These are phyloP conservation scores for Baudoinia panamericana DNA, from an alignment of 495 filamentous ascomycete species.

Conservation along the genomic window DNA sequence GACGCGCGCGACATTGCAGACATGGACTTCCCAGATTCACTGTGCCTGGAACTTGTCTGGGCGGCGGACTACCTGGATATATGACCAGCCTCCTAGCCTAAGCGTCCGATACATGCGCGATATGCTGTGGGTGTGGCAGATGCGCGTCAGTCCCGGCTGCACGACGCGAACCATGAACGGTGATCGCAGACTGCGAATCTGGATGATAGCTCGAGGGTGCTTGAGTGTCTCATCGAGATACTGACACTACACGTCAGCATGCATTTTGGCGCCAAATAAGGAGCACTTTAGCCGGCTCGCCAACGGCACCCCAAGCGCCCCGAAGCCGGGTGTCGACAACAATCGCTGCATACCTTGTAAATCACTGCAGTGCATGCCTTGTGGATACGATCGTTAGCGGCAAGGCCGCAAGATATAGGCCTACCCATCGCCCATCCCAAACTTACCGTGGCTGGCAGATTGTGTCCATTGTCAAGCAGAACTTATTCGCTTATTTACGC, in stretches of 20 bases:
- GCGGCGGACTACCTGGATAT: constrained; percentile 55
- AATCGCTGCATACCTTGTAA: constrained; percentile 1
- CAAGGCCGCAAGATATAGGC: no score
- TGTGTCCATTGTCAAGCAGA: constrained; percentile 7
- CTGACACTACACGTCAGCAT: constrained; percentile 4
- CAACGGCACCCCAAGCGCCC: constrained; percentile 8
- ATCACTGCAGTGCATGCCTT: constrained; percentile 8
- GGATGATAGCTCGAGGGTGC: no score
- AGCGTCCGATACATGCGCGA: no score
- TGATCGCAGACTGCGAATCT: no score
- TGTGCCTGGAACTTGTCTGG: constrained; percentile 71
- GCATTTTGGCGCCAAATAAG: constrained; percentile 8
- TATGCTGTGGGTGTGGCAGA: no score
- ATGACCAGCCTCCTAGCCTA: neutral
- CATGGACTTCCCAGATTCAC: constrained; percentile 69
- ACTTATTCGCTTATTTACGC: constrained; percentile 11
- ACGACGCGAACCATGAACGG: no score
- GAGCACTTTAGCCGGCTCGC: constrained; percentile 4
- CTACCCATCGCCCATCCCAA: no score
- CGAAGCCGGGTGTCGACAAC: constrained; percentile 4
- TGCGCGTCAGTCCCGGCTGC: no score
- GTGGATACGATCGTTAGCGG: no score
- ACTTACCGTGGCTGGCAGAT: constrained; percentile 9
- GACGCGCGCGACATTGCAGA: constrained; percentile 69
- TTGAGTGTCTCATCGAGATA: constrained; percentile 1